Evolutionary conservation across 1,139 yeast species (phyloP), one percentile per base, ranked within the genome.

Genomic region (Blastobotrys aristatus): DNA sequence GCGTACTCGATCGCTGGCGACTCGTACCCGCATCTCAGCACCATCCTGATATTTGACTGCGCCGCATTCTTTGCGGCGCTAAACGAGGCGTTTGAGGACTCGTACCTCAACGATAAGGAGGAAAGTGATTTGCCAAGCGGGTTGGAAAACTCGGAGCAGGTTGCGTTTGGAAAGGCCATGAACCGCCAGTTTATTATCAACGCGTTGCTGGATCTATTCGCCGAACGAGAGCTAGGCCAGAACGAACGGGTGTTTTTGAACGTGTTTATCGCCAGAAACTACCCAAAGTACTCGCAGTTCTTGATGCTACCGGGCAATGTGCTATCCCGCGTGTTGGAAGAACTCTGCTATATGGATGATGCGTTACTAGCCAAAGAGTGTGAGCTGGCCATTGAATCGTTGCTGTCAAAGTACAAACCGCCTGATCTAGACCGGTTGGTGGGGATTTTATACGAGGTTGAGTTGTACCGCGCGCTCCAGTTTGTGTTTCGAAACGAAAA

Each of bases 11-110:
- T 50, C 44, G 11, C 74, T 71, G 24, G 68, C 73, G 45, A 42
- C 0, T 70, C 81, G 1, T 84, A 81, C 54, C 90, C 92, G 0
- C 79, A 82, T 55, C 61, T 85, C 20, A 67, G 68, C 44, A 53
- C 70, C 10, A 67, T 85, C 14, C 62, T 85, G 7, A 68, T 68
- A 36, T 71, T 64, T 52, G 75, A 80, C 53, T 74, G 84, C 6
- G 73, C 78, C 27, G 77, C 76, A 36, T 76, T 82, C 69, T 72
- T 86, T 46, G 72, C 82, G 0, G 75, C 84, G 0, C 62, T 87
- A 53, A 84, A 86, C 60, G 94, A 85, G 60, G 85, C 83, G 27
- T 83, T 87, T 61, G 96, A 87, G 60, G 92, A 85, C 58, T 68
- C 83, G 0, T 70, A 74, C 40, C 62, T 87, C 47, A 86, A 87